Evolutionary conservation across 2,329 filamentous ascomycete species (phyloP).

Genomic region (Exserohilum rostratum): DNA sequence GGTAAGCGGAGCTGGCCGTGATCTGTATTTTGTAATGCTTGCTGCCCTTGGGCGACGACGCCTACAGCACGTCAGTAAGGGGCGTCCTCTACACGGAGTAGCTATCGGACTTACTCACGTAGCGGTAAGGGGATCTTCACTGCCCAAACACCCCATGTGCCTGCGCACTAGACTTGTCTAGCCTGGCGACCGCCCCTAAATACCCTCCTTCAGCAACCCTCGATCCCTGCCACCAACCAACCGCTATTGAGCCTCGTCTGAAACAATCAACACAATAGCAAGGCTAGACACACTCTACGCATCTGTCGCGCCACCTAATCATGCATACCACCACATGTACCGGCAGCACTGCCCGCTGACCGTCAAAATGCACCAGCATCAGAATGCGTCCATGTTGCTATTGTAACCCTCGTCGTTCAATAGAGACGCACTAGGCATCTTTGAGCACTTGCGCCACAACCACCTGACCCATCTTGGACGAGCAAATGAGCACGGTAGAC

Average conservation of each 20-base stretch:
- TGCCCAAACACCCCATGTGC: background rate
- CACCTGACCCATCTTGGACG: background rate
- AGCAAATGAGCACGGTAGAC: background rate
- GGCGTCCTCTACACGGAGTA: background rate
- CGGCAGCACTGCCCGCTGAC: background rate
- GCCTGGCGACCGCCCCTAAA: slow-evolving; percentile 1
- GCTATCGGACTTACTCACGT: background rate
- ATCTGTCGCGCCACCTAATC: background rate
- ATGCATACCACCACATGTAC: background rate
- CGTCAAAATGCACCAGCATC: background rate
- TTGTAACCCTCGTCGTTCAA: slow-evolving; percentile 1
- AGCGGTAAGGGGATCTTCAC: background rate
- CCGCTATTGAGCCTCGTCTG: slow-evolving; percentile 25
- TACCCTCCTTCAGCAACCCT: slow-evolving; percentile 5
- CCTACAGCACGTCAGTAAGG: background rate
- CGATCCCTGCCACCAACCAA: slow-evolving; percentile 1
- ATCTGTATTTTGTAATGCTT: background rate
- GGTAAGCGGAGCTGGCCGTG: background rate
- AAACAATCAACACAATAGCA: slow-evolving; percentile 35
- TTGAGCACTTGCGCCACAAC: background rate
- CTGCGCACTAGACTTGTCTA: background rate
- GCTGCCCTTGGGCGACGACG: background rate
- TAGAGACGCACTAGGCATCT: background rate
- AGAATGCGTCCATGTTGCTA: background rate
- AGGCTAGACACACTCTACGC: slow-evolving; percentile 10